Conservation (phyloP, 192 early-diverging fungal genomes). For the Entrophospora sp. region DNA sequence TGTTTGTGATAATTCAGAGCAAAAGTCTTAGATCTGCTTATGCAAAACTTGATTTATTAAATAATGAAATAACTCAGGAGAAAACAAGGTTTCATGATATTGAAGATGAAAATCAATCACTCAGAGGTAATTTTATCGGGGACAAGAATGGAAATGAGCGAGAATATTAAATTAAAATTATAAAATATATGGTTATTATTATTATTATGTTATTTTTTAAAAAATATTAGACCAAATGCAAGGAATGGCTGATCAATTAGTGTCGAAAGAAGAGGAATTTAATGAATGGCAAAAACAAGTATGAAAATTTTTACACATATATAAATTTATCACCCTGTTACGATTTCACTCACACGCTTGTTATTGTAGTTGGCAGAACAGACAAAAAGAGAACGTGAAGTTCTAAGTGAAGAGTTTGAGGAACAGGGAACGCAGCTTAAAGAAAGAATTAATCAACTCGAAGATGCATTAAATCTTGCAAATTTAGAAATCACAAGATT, state of each 20-base stretch:
- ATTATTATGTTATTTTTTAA: not conserved
- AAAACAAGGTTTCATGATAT: conserved; percentile 15
- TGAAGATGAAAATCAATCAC: conserved; percentile 21
- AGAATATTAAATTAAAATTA: too few relatives aligned
- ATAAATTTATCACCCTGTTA: not conserved
- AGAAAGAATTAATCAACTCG: conserved; percentile 10
- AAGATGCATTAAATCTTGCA: conserved; percentile 18
- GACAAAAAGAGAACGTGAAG: conserved; percentile 10
- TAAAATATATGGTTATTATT: too few relatives aligned
- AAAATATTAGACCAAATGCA: conserved; percentile 18
- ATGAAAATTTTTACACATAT: not conserved
- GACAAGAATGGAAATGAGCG: too few relatives aligned
- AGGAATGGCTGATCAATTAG: conserved; percentile 12
- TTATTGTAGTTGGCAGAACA: conserved; percentile 6
- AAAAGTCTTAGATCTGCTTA: conserved; percentile 14
- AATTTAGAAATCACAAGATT: conserved; percentile 19
- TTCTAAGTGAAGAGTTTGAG: not conserved
- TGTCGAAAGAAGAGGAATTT: conserved; percentile 15
- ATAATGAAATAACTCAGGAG: conserved; percentile 16
- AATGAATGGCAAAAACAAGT: conserved; percentile 14
- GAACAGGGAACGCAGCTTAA: not conserved
- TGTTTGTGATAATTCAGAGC: not conserved
- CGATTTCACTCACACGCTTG: not conserved
- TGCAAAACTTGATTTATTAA: conserved; percentile 15
- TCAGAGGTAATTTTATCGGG: conserved; percentile 3